Evolutionary conservation across 2,329 filamentous ascomycete species (phyloP), one percentile per base, ranked within the genome.

Genomic region (Fusarium bulbicola): DNA sequence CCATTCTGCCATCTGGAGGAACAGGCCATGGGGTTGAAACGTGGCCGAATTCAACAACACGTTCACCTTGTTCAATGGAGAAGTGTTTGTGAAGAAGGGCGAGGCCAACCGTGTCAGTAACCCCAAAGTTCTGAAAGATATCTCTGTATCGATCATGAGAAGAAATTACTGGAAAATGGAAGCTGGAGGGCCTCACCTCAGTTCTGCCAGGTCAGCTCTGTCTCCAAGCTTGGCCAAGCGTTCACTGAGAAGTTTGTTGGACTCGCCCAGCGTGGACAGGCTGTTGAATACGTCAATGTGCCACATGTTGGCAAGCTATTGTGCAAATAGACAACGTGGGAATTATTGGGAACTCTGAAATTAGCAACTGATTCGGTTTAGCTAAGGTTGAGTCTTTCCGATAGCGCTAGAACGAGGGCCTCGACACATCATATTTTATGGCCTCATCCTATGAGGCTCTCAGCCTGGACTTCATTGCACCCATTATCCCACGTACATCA

Each of bases 91-190:
- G 53, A 21, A 57, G 53, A 5, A 57, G 53, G 11, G 53, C 53
- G 10, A 57, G 53, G n/a, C 53, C 53, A 26, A 57, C 28, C 7
- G 30, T 47, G n/a, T 47, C 24, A 24, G 30, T 58, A 1, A 58
- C 54, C 20, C 18, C 15, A 10, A 46, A 47, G 1, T 58, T 11
- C 3, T 58, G 30, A 11, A 58, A 58, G n/a, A 58, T 58, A 2
- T 58, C 54, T 16, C 54, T 58, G 30, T 1, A n/a, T 21, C 4
- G 20, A 15, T 14, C 11, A 13, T 58, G n/a, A 58, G 40, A 46
- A 58, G 1, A 20, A 6, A 5, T 0, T 1, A 8, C 15, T 14
- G 7, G 5, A 1, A 21, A 5, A 26, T 0, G 14, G 0, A 9
- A 26, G 0, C 2, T 13, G 9, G 14, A 13, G 15, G 39, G 30